Base-by-base conservation (phyloP, 164 flowering plant genomes). In the Sedum album region DNA sequence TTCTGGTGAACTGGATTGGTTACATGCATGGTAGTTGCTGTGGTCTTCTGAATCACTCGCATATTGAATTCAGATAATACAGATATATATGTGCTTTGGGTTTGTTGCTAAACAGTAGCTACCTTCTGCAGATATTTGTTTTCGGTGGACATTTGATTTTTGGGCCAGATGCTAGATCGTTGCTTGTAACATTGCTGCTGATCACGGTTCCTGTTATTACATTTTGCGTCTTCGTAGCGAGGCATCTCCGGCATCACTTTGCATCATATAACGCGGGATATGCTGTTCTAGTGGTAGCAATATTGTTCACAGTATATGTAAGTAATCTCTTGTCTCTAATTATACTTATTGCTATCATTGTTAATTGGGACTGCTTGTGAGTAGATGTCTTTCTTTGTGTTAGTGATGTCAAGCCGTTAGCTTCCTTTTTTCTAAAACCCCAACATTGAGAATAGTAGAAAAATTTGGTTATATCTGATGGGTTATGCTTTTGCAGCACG, bases 101-200 rank as follows among this genome's bases (percentile, higher is more conserved):
- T 61, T 18, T 31, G 8, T 63, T 31, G 13, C 13, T 64, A 21
- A 65, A 11, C n/a, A 23, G 51, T 3, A n/a, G n/a, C 69, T 6
- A 69, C 35, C 70, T 65, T 71, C 70, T 84, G 81, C 94, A 93
- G 98, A 86, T 77, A 60, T 93, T 93, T 72, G 65, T 89, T 35
- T 77, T 90, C 64, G 85, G 87, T 60, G 97, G 97, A 79, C 82
- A 97, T 80, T 72, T 93, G 79, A 84, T 93, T 69, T 88, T 93
- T 80, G 98, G 98, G 66, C 98, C 98, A 38, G 97, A 93, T 84
- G 95, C 90, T 51, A 80, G 75, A 75, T 88, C 96, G n/a, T 71
- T 93, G 69, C 69, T 88, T 75, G 84, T 82, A 73, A 91, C 96
- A 14, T 61, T 93, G 66, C 72, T 84, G 79, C 83, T 93, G 78